These are phyloP conservation scores for Sherardia arvensis DNA, from an alignment of 257 asterid genomes.

Conservation along the genomic window DNA sequence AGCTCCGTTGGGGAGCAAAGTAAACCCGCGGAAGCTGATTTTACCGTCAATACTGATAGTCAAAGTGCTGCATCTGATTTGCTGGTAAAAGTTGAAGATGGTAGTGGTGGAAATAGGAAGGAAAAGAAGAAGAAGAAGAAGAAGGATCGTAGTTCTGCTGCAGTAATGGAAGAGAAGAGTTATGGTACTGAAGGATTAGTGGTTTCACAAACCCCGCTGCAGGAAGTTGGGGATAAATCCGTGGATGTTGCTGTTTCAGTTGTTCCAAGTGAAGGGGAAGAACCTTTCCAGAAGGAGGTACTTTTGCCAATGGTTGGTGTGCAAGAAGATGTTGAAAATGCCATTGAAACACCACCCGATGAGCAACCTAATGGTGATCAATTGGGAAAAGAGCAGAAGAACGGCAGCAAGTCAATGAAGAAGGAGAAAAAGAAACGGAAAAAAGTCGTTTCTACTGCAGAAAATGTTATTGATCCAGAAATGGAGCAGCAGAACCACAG, in stretches of 20 bases:
- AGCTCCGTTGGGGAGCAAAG: slow-evolving; percentile 15
- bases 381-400: slow-evolving; percentile 5
- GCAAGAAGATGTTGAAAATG: neutral
- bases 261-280: slow-evolving; percentile 14
- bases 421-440: slow-evolving; percentile 27
- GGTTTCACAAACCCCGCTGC: slow-evolving; percentile 1
- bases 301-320: slow-evolving; percentile 14
- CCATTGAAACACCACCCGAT: slow-evolving; percentile 12
- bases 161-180: neutral
- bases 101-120: neutral
- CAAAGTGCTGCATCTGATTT: slow-evolving; percentile 12
- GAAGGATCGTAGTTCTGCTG: neutral
- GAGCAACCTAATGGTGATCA: slow-evolving; percentile 19
- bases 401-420: slow-evolving; percentile 11
- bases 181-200: neutral
- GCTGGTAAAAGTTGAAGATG: no score
- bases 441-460: slow-evolving; percentile 28
- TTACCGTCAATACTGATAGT: slow-evolving; percentile 7
- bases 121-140: neutral
- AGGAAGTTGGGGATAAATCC: slow-evolving; percentile 14
- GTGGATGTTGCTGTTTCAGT: slow-evolving; percentile 16
- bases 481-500: slow-evolving; percentile 7
- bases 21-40: slow-evolving; percentile 4
- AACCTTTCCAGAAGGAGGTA: slow-evolving; percentile 13
- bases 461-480: slow-evolving; percentile 22